Percentiles rank a stretch among this genome's conserved stretches.
Evolutionary conservation across 2,329 filamentous ascomycete species (phyloP).

Genomic region (Penicillium palitans): DNA sequence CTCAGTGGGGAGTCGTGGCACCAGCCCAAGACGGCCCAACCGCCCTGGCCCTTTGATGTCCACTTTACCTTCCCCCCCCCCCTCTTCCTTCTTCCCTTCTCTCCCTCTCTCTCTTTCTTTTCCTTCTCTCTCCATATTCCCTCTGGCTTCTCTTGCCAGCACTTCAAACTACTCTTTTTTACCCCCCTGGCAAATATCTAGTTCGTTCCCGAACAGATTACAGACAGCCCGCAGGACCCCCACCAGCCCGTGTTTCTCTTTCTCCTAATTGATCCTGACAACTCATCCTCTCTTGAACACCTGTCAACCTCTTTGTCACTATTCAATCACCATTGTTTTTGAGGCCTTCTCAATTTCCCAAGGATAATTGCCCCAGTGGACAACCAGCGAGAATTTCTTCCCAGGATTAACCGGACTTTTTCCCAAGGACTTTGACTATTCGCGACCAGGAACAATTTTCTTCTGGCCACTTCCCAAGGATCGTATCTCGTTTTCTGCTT

Average conservation of each 20-base stretch:
- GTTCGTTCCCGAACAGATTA: slow-evolving; percentile 3
- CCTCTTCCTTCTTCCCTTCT: slow-evolving; percentile 15
- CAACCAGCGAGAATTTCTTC: slow-evolving; percentile 20
- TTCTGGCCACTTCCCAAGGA: slow-evolving; percentile 18
- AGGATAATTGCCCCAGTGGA: slow-evolving; percentile 24
- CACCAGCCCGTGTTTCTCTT: slow-evolving; percentile 4
- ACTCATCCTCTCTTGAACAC: slow-evolving; percentile 4
- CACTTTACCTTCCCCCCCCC: slow-evolving; percentile 37
- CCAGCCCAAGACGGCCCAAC: slow-evolving; percentile 45
- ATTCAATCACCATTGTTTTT: slow-evolving; percentile 5
- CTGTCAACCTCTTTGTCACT: slow-evolving; percentile 2
- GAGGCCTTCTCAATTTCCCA: slow-evolving; percentile 16
- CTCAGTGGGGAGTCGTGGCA: slow-evolving; percentile 44
- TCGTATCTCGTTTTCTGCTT: slow-evolving; percentile 14
- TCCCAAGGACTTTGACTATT: slow-evolving; percentile 12
- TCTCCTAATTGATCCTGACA: slow-evolving; percentile 7
- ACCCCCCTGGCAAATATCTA: not conserved
- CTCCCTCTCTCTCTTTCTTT: slow-evolving; percentile 6
- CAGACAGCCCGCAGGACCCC: slow-evolving; percentile 3
- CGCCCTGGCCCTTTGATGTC: slow-evolving; percentile 24
- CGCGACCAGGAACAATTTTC: slow-evolving; percentile 15
- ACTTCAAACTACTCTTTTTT: not conserved
- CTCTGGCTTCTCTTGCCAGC: slow-evolving; percentile 6
- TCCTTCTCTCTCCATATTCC: slow-evolving; percentile 7
- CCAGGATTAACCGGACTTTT: slow-evolving; percentile 12